These are phyloP conservation scores for Candida bentonensis DNA, from an alignment of 805 yeast genomes.

Conservation along the genomic window DNA sequence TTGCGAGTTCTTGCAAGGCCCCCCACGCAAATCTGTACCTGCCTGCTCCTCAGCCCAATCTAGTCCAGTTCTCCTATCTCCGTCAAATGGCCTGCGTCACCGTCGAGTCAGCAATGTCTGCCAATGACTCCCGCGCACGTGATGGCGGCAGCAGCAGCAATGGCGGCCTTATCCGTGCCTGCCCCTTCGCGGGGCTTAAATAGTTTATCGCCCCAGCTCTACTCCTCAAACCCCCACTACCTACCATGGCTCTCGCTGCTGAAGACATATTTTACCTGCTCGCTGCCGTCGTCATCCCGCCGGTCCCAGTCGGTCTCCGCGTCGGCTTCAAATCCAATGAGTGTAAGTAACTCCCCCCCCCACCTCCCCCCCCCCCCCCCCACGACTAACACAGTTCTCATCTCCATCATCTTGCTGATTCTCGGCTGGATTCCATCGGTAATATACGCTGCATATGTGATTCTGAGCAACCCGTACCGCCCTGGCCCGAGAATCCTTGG, in stretches of 20 bases:
- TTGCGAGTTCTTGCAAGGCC: too few species aligned
- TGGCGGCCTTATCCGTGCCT: background rate
- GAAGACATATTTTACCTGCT: constrained; percentile 1
- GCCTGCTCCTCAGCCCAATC: too few species aligned
- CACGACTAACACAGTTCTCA: background rate
- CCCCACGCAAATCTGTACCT: too few species aligned
- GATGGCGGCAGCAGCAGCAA: too few species aligned
- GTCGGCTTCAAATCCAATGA: constrained; percentile 1
- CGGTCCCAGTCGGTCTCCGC: background rate
- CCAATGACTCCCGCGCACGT: too few species aligned
- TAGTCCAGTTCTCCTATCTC: too few species aligned
- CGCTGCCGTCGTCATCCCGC: background rate
- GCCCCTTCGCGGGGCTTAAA: background rate
- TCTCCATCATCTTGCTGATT: background rate
- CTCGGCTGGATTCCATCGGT: background rate
- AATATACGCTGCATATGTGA: background rate
- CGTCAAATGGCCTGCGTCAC: too few species aligned
- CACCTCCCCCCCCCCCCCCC: too few species aligned
- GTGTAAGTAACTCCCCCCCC: too few species aligned
- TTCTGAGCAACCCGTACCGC: background rate
- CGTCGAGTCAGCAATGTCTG: too few species aligned
- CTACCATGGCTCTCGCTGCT: background rate
- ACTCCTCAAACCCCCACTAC: background rate
- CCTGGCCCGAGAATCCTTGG: constrained; percentile 1
- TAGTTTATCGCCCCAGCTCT: background rate